Evolutionary conservation across 2,329 filamentous ascomycete species (phyloP).

Genomic region (Echinosphaeria canescens): DNA sequence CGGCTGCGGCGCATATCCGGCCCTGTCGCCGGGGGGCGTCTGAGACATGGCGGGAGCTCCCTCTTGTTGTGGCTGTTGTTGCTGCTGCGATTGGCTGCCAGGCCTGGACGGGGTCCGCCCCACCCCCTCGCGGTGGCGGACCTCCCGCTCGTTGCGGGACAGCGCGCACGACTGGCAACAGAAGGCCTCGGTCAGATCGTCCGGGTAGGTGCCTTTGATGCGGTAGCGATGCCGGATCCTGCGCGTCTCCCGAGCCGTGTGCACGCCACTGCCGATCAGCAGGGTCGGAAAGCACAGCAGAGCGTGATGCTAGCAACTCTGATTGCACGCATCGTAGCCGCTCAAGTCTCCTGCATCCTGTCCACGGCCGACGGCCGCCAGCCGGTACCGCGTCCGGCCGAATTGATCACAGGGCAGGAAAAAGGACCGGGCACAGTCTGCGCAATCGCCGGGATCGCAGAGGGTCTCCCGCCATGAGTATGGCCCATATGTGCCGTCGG

Average conservation of each 20-base stretch:
- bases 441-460: conserved; percentile 3
- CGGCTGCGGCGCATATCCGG: conserved; percentile 4
- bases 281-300: conserved; percentile 2
- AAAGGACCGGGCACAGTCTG: conserved; percentile 4
- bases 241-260: conserved; percentile 4
- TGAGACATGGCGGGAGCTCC: conserved; percentile 3
- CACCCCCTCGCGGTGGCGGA: conserved; percentile 4
- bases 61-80: conserved; percentile 4
- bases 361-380: conserved; percentile 2
- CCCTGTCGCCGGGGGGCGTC: conserved; percentile 1
- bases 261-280: conserved; percentile 6
- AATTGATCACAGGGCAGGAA: conserved; percentile 5
- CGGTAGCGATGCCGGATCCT: conserved; percentile 4
- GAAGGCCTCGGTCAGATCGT: conserved; percentile 5
- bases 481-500: neutral
- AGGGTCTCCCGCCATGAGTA: conserved; percentile 4
- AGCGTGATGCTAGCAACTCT: conserved; percentile 4
- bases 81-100: conserved; percentile 1
- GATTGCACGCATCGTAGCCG: conserved; percentile 4
- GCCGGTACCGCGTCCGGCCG: conserved; percentile 4
- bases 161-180: conserved; percentile 6
- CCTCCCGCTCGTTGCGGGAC: conserved; percentile 5
- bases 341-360: conserved; percentile 4
- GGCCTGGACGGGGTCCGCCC: conserved; percentile 1
- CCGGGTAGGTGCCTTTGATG: conserved; percentile 4